Evolutionary conservation across 1,139 yeast species (phyloP), one percentile per base, ranked within the genome.

Genomic region (Kurtzmaniella quercitrusa): DNA sequence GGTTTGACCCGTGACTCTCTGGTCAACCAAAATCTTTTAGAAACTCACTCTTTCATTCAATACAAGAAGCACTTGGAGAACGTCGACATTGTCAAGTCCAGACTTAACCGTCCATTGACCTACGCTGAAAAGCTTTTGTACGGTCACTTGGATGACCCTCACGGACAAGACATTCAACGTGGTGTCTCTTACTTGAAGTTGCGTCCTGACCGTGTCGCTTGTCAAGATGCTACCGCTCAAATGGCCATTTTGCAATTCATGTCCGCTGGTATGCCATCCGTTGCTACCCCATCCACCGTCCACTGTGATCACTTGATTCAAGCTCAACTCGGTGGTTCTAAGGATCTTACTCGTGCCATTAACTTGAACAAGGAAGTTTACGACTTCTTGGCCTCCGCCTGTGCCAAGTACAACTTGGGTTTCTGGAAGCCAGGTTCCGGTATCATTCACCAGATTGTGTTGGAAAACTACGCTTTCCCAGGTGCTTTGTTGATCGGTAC

Each of bases 381-480:
- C 71, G 96, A 93, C 72, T 93, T 93, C 78, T 82, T 93, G 72
- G 80, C 88, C 50, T 71, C 95, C 54, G 93, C 97, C 51, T 87
- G 96, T 68, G 96, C 96, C 60, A 91, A 91, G 76, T 93, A 91
- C 79, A 87, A 89, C 81, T 87, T 93, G 71, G 97, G 97, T 69
- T 93, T 93, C 89, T 93, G 98, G 98, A 88, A 87, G 68, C 98
- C 98, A 66, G 98, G 98, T 67, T 89, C 97, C 47, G 98, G 98
- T 78, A 93, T 93, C 65, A 93, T 93, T 60, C 98, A 93, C 71
- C 98, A 93, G 78, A 91, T 93, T 57, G 95, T 93, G 46, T 78
- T 93, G 66, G 98, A 93, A 76, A 93, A 93, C 81, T 93, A 87
- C 68, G 95, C 97, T 50, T 87, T 87, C 85, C 98, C 98, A 73